These are phyloP conservation scores for Phytophthora litchii DNA, from an alignment of 352 stramenopile species.

Conservation along the genomic window DNA sequence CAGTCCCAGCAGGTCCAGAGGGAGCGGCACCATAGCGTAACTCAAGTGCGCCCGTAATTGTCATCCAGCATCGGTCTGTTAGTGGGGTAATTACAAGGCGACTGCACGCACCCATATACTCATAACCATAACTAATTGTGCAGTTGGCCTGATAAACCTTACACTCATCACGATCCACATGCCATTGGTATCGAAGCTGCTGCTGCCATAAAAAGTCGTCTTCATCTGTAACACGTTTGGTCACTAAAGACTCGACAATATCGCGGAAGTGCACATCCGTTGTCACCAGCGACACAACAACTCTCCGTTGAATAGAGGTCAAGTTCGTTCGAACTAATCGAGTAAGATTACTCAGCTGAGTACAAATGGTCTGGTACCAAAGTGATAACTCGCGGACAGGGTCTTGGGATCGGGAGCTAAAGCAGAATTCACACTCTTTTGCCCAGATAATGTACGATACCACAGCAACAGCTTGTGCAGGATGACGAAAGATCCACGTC, in stretches of 20 bases:
- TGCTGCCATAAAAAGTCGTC: conserved; percentile 78
- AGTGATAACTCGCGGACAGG: conserved; percentile 54
- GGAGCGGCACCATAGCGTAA: conserved; percentile 89
- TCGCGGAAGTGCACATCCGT: conserved; percentile 84
- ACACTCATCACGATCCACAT: conserved; percentile 66
- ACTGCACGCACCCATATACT: conserved; percentile 92
- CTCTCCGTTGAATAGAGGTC: conserved; percentile 53
- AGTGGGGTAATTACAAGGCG: conserved; percentile 94
- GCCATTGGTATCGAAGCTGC: conserved; percentile 82
- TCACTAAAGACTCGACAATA: conserved; percentile 70
- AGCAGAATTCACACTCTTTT: conserved; percentile 71
- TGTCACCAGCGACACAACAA: conserved; percentile 75
- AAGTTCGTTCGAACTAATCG: conserved; percentile 67
- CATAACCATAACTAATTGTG: conserved; percentile 86
- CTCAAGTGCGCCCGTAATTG: conserved; percentile 89
- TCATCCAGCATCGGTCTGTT: conserved; percentile 95
- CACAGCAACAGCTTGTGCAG: conserved; percentile 90
- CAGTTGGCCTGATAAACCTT: conserved; percentile 70
- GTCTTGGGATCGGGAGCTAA: conserved; percentile 55
- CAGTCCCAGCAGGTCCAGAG: conserved; percentile 88
- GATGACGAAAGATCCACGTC: conserved; percentile 88
- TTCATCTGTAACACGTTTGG: conserved; percentile 47
- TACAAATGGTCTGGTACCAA: conserved; percentile 76
- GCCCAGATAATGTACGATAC: conserved; percentile 91
- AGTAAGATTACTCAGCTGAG: conserved; percentile 68